Base-by-base conservation (phyloP, 2,329 filamentous ascomycete species). In the Ophiostoma sp. region DNA sequence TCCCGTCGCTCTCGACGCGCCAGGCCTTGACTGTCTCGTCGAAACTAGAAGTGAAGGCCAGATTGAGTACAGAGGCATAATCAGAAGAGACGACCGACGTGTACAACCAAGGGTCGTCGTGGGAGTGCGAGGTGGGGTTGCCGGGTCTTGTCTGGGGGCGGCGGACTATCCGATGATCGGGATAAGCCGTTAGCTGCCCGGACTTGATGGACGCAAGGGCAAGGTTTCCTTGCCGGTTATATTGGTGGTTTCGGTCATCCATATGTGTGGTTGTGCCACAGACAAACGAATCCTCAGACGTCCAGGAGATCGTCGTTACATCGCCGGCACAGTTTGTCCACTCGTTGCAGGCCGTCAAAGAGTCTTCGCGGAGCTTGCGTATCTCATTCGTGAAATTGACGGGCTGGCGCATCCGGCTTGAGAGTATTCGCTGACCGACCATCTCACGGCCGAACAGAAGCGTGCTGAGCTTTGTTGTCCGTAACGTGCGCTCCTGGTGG, bases 141-240 rank as follows among this genome's bases (percentile, higher is more conserved):
- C 87, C 80, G 0, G 82, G 69, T 0, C 85, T 84, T 5, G 36
- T 40, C 11, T 55, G 45, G 36, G 52, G 52, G 8, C 45, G 42
- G 1, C 87, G 81, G 0, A 79, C 76, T 18, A 88, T 83, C 0
- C 84, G 81, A 72, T 89, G 87, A 58, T 88, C 81, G 0, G 84
- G 77, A 72, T 83, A 84, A 0, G 85, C 82, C 5, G 75, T 79
- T 1, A 89, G 74, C 0, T 78, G 81, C 0, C 81, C 79, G 1
- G 74, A 72, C 0, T 69, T 72, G 0, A 80, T 77, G 0, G 84
- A 87, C 6, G 84, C 86, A 1, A 89, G 75, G 0, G 86, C 76
- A 9, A 89, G 75, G 72, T 89, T 89, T 0, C 87, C 86, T 0
- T 84, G 82, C 72, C 85, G 87, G 72, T 89, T 89, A 73, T 89